Evolutionary conservation across 495 filamentous ascomycete species (phyloP).

Genomic region (Hamigera avellanea): DNA sequence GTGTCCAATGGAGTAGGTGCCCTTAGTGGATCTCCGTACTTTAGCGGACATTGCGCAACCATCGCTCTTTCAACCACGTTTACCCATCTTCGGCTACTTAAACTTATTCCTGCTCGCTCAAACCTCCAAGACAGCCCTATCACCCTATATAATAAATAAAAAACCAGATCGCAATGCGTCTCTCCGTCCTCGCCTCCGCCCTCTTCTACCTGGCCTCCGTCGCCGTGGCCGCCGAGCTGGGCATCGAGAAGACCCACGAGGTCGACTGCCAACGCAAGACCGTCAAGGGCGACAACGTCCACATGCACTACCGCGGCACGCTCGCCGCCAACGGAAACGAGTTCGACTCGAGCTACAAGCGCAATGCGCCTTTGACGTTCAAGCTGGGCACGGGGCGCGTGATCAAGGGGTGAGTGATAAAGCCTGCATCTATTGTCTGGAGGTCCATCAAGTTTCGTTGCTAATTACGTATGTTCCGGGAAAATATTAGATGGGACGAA

Average conservation of each 20-base stretch:
- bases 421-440: background rate
- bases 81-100: too few species aligned
- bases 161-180: slow-evolving; percentile 41
- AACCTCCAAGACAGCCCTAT: background rate
- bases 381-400: slow-evolving; percentile 68
- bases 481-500: slow-evolving; percentile 75
- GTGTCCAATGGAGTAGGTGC: too few species aligned
- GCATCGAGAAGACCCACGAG: slow-evolving; percentile 62
- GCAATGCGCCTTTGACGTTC: slow-evolving; percentile 65
- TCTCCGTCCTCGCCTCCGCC: slow-evolving; percentile 43
- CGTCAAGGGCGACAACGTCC: slow-evolving; percentile 61
- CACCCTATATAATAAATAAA: background rate
- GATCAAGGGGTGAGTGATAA: slow-evolving; percentile 60
- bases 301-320: slow-evolving; percentile 81
- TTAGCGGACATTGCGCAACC: too few species aligned
- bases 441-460: background rate
- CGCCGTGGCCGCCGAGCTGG: slow-evolving; percentile 40
- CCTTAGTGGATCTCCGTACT: too few species aligned
- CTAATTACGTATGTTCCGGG: too few species aligned
- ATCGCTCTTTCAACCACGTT: too few species aligned
- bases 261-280: slow-evolving; percentile 68
- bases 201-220: slow-evolving; percentile 41
- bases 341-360: slow-evolving; percentile 57
- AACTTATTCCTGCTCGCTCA: too few species aligned
- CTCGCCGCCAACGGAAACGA: slow-evolving; percentile 41